Percentiles rank a stretch among this genome's conserved stretches.
These are phyloP conservation scores for Ascochyta fabae DNA, from an alignment of 2,329 filamentous ascomycete genomes.

Conservation along the genomic window DNA sequence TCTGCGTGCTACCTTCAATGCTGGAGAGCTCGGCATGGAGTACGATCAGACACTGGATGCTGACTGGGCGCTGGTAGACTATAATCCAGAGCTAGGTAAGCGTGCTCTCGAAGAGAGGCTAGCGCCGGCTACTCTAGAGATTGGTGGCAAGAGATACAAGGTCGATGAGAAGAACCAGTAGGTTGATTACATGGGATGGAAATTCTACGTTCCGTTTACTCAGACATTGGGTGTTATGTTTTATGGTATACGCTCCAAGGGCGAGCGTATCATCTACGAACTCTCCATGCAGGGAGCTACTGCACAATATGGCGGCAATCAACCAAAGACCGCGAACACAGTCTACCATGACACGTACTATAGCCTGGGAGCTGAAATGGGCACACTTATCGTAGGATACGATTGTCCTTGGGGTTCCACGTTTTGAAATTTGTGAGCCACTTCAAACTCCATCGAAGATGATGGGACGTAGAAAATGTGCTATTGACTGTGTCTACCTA, in stretches of 20 bases:
- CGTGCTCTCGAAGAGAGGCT: constrained; percentile 51
- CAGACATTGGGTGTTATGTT: constrained; percentile 58
- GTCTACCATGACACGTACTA: constrained; percentile 59
- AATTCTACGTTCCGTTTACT: constrained; percentile 60
- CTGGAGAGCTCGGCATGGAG: constrained; percentile 53
- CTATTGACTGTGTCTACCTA: not conserved
- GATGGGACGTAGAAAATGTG: not conserved
- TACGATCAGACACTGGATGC: constrained; percentile 56
- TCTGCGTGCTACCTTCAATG: constrained; percentile 56
- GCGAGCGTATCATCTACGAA: constrained; percentile 63
- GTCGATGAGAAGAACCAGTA: constrained; percentile 54
- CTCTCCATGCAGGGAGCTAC: constrained; percentile 63
- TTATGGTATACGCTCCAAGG: constrained; percentile 62
- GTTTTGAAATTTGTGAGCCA: constrained; percentile 53
- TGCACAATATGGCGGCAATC: constrained; percentile 57
- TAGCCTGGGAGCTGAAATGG: constrained; percentile 55
- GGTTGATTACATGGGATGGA: constrained; percentile 58
- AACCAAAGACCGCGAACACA: constrained; percentile 54
- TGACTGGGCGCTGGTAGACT: constrained; percentile 55
- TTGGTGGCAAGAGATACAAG: constrained; percentile 51
- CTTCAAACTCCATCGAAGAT: no score
- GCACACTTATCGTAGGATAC: constrained; percentile 54
- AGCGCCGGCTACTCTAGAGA: constrained; percentile 51
- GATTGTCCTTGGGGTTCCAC: constrained; percentile 61
- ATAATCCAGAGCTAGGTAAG: constrained; percentile 36